Percentiles rank a stretch among this genome's conserved stretches.
These are phyloP conservation scores for Lippia alba DNA, from an alignment of 305 asterid genomes.

Conservation along the genomic window DNA sequence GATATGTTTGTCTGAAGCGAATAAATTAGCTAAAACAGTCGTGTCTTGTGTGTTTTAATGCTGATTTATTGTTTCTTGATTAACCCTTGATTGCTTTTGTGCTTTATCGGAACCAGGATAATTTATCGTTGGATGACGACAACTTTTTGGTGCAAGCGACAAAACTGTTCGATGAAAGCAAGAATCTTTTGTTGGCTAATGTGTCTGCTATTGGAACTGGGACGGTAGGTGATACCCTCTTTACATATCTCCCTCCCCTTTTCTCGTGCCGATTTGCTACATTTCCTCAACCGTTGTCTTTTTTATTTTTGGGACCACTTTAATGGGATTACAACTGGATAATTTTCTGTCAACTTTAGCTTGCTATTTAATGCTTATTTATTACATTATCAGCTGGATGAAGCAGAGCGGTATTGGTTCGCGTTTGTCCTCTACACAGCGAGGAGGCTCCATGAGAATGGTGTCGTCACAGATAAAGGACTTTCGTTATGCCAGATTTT, in stretches of 20 bases:
- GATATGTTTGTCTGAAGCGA: neutral
- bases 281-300: neutral
- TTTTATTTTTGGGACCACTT: slow-evolving; percentile 21
- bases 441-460: slow-evolving; percentile 60
- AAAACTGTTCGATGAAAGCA: slow-evolving; percentile 71
- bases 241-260: neutral
- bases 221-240: slow-evolving; percentile 49
- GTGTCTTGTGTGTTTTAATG: slow-evolving; percentile 8
- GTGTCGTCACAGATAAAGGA: slow-evolving; percentile 48
- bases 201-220: slow-evolving; percentile 71
- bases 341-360: slow-evolving; percentile 19
- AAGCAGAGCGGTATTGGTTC: slow-evolving; percentile 91
- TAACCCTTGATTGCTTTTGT: slow-evolving; percentile 17
- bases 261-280: neutral
- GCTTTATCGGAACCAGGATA: slow-evolving; percentile 52
- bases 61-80: slow-evolving; percentile 20
- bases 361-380: slow-evolving; percentile 30
- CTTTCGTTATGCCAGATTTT: slow-evolving; percentile 72
- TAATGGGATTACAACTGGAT: slow-evolving; percentile 10
- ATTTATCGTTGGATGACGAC: slow-evolving; percentile 55
- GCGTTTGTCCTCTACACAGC: slow-evolving; percentile 74
- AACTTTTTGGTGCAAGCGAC: slow-evolving; percentile 54
- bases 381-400: slow-evolving; percentile 65
- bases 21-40: neutral
- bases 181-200: slow-evolving; percentile 61